Evolutionary conservation across 495 filamentous ascomycete genomes (phyloP).

Genomic region (Neurospora terricola): DNA sequence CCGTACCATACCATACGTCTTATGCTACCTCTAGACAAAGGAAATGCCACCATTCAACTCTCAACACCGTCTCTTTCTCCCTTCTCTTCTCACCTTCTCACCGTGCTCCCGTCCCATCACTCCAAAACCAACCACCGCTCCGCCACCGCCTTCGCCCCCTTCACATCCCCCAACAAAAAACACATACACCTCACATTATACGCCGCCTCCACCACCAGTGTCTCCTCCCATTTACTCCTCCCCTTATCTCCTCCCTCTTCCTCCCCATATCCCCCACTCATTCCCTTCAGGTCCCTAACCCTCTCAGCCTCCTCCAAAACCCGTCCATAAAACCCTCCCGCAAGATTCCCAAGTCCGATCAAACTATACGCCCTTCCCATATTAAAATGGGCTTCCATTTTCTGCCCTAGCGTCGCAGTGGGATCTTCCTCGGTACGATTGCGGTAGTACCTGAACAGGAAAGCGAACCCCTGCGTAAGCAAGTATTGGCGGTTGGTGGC

Average conservation of each 20-base stretch:
- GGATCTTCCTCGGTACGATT: slow-evolving; percentile 27
- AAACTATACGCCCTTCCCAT: slow-evolving; percentile 71
- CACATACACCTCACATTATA: slow-evolving; percentile 54
- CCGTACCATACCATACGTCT: not conserved
- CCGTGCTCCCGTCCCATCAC: slow-evolving; percentile 5
- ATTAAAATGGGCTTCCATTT: slow-evolving; percentile 77
- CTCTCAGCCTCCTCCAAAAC: slow-evolving; percentile 18
- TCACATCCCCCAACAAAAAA: slow-evolving; percentile 23
- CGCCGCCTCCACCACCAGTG: slow-evolving; percentile 65
- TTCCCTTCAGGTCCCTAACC: not conserved
- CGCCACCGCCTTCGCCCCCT: slow-evolving; percentile 19
- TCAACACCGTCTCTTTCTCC: not conserved
- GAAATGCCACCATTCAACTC: not conserved
- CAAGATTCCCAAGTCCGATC: slow-evolving; percentile 68
- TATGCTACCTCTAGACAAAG: not conserved
- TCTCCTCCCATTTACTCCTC: slow-evolving; percentile 31
- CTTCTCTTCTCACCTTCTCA: not conserved
- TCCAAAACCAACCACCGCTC: slow-evolving; percentile 20
- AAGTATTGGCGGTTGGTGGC: slow-evolving; percentile 81
- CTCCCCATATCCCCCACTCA: not conserved
- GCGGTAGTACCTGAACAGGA: slow-evolving; percentile 68
- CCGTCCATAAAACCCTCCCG: slow-evolving; percentile 60
- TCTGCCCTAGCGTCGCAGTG: slow-evolving; percentile 8
- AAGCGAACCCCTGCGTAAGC: slow-evolving; percentile 72
- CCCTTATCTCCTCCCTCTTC: not conserved